Conservation (phyloP, 768 basidiomycete genomes). For the Mycena floridula region DNA sequence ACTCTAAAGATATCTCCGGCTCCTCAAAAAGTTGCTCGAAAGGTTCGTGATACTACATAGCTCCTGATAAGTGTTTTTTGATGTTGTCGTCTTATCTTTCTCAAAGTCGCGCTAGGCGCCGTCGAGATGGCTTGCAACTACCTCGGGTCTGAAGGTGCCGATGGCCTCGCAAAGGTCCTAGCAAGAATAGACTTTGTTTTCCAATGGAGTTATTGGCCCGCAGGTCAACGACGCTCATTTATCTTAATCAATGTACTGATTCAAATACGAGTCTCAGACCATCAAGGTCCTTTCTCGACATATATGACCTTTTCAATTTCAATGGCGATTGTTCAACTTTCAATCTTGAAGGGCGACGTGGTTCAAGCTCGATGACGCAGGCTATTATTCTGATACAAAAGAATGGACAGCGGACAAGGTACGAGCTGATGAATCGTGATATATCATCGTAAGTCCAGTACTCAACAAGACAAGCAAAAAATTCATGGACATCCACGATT, state of each 20-base stretch:
- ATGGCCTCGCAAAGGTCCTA: too few species aligned
- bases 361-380: slow-evolving; percentile 45
- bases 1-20: too few species aligned
- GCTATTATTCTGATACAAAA: slow-evolving; percentile 30
- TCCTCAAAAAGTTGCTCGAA: too few species aligned
- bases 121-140: too few species aligned
- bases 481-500: slow-evolving; percentile 37
- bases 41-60: too few species aligned
- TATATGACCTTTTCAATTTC: slow-evolving; percentile 49
- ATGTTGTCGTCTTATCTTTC: too few species aligned
- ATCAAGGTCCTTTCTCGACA: slow-evolving; percentile 43
- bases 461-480: slow-evolving; percentile 21
- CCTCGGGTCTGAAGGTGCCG: too few species aligned
- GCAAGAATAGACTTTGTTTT: too few species aligned
- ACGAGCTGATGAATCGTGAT: slow-evolving; percentile 27
- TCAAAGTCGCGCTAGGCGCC: too few species aligned
- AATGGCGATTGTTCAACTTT: slow-evolving; percentile 34
- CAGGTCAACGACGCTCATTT: neutral
- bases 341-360: slow-evolving; percentile 31
- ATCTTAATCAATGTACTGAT: too few species aligned
- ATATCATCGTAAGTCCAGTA: slow-evolving; percentile 1
- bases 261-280: slow-evolving; percentile 31
- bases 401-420: slow-evolving; percentile 39
- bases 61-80: too few species aligned
- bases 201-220: neutral